A percentile compares a stretch with the other conserved stretches of the same genome.
phyloP scores from a whole-genome alignment of 2,329 filamentous ascomycete species.

The Penicillium sclerotigenum region DNA sequence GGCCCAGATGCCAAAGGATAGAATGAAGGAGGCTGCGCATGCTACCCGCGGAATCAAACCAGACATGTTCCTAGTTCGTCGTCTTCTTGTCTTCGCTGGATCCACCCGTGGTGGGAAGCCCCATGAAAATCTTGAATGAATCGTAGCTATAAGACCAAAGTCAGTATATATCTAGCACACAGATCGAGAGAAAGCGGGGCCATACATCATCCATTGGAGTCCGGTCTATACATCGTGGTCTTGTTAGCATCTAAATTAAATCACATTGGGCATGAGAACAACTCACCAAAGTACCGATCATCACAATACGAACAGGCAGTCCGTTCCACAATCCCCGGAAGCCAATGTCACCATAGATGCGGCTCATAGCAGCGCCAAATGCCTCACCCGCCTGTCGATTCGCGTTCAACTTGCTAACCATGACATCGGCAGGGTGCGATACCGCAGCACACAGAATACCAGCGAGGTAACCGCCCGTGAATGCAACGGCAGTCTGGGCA shows the following conservation, averaged over 20 bases:
- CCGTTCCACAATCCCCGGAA: constrained; percentile 91
- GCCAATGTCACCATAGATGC: constrained; percentile 84
- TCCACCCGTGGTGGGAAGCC: constrained; percentile 77
- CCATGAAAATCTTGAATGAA: constrained; percentile 88
- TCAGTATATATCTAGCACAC: constrained; percentile 20
- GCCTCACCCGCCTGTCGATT: constrained; percentile 72
- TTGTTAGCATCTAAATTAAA: constrained; percentile 16
- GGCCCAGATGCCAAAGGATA: not conserved
- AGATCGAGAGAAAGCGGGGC: constrained; percentile 21
- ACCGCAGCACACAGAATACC: constrained; percentile 85
- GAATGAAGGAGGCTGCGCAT: not conserved
- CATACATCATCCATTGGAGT: constrained; percentile 92
- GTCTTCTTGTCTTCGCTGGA: constrained; percentile 50
- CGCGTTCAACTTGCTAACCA: constrained; percentile 89
- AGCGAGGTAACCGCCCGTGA: constrained; percentile 77
- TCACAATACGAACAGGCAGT: constrained; percentile 78
- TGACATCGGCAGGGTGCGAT: constrained; percentile 77
- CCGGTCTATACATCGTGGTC: constrained; percentile 53
- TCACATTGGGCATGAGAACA: not conserved
- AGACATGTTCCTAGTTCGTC: not conserved
- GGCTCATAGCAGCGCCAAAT: constrained; percentile 69
- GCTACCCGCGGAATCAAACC: not conserved
- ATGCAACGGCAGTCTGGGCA: constrained; percentile 81
- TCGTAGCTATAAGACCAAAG: constrained; percentile 48
- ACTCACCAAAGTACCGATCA: constrained; percentile 69